Evolutionary conservation across 257 asterid genomes (phyloP).

Genomic region (Solanum acaule): DNA sequence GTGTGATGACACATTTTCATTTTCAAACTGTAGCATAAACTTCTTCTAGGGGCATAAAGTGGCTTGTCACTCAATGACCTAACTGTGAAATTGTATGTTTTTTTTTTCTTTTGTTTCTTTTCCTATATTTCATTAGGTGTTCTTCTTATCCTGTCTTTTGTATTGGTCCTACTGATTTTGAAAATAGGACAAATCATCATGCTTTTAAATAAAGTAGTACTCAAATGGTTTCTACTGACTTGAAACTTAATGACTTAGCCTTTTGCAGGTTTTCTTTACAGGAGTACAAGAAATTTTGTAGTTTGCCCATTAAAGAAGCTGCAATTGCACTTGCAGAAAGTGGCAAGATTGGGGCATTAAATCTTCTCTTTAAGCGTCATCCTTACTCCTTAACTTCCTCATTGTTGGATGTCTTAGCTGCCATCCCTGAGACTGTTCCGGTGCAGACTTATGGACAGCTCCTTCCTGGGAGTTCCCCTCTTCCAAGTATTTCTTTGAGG

Average conservation of each 20-base stretch:
- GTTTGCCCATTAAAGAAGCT: constrained; percentile 51
- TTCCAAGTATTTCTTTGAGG: constrained; percentile 51
- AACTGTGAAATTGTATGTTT: background rate
- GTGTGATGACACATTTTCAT: background rate
- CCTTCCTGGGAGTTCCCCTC: constrained; percentile 85
- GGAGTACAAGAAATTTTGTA: constrained; percentile 79
- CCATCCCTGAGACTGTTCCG: constrained; percentile 94
- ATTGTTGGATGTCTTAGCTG: constrained; percentile 81
- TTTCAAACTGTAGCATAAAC: background rate
- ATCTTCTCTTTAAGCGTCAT: constrained; percentile 90
- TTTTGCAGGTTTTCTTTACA: constrained; percentile 79
- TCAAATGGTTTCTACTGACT: constrained; percentile 40
- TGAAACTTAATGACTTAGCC: constrained; percentile 56
- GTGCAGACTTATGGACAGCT: constrained; percentile 82
- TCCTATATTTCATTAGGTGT: background rate
- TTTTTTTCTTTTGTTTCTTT: background rate
- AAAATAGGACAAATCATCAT: background rate
- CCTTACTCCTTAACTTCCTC: constrained; percentile 68
- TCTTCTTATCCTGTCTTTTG: background rate
- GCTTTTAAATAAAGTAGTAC: background rate
- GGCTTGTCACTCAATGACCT: background rate
- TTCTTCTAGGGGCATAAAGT: background rate
- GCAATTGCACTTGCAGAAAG: constrained; percentile 77
- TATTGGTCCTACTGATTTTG: background rate
- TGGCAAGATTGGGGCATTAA: constrained; percentile 94